These are phyloP conservation scores for Russula virescens DNA, from an alignment of 768 basidiomycete species.

Conservation along the genomic window DNA sequence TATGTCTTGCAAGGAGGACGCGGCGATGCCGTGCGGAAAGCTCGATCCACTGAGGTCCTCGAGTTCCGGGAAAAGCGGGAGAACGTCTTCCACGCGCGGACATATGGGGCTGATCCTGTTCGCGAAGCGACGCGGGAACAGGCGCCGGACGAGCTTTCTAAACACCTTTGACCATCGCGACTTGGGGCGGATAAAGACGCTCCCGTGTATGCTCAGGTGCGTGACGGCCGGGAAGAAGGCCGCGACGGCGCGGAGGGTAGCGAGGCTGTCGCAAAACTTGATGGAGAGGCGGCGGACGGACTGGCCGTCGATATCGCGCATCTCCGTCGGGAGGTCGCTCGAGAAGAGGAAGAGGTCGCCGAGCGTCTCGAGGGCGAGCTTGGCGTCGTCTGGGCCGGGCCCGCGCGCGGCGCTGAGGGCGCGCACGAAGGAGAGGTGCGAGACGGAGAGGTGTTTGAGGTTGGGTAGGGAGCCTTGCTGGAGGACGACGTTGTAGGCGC, in stretches of 20 bases:
- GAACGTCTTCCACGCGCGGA: slow-evolving; percentile 19
- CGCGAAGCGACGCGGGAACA: slow-evolving; percentile 14
- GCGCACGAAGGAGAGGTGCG: slow-evolving; percentile 19
- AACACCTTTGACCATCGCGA: slow-evolving; percentile 14
- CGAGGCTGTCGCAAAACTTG: slow-evolving; percentile 21
- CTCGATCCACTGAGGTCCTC: slow-evolving; percentile 20
- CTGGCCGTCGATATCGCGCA: slow-evolving; percentile 12
- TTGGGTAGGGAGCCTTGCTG: slow-evolving; percentile 7
- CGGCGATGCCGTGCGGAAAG: slow-evolving; percentile 15
- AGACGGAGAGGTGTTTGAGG: slow-evolving; percentile 20
- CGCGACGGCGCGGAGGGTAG: slow-evolving; percentile 18
- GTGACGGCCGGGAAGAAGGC: slow-evolving; percentile 19
- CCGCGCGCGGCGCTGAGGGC: slow-evolving; percentile 17
- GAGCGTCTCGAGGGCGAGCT: slow-evolving; percentile 15
- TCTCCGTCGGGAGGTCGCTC: slow-evolving; percentile 17
- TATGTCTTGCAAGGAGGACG: slow-evolving; percentile 18
- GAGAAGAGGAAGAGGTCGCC: slow-evolving; percentile 22
- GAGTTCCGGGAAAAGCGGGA: slow-evolving; percentile 21
- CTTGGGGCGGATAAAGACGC: slow-evolving; percentile 12
- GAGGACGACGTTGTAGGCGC: slow-evolving; percentile 10
- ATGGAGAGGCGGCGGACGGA: slow-evolving; percentile 17
- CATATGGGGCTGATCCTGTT: slow-evolving; percentile 13
- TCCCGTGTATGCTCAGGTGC: slow-evolving; percentile 19
- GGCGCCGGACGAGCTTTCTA: slow-evolving; percentile 4
- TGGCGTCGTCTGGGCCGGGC: background rate